A percentile compares a stretch with the other conserved stretches of the same genome.
Evolutionary conservation across 176 grass and related monocot species (phyloP).

Genomic region (Avena eriantha): DNA sequence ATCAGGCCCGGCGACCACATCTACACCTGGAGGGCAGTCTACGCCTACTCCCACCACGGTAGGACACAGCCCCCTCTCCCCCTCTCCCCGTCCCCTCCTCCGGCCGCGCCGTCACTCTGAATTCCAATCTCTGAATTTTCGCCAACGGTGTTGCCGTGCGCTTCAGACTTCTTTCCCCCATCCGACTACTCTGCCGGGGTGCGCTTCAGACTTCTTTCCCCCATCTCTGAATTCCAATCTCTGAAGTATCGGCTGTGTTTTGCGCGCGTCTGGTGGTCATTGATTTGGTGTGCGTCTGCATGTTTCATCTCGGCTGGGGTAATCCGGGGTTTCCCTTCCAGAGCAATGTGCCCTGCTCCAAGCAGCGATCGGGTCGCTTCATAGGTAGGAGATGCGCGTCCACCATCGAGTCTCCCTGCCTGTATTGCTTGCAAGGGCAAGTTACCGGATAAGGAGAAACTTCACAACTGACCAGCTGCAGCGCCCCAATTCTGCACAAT

Average conservation of each 20-base stretch:
- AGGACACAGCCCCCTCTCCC: not conserved
- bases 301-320: not conserved
- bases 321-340: not conserved
- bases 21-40: conserved; percentile 90
- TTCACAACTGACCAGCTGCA: not conserved
- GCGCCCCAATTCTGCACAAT: not conserved
- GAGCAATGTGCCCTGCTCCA: conserved; percentile 20
- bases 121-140: not conserved
- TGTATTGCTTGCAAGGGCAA: not conserved
- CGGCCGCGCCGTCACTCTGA: not conserved
- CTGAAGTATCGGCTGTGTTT: no score
- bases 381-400: not conserved
- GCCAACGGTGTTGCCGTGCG: not conserved
- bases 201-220: no score
- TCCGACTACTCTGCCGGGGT: not conserved
- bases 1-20: conserved; percentile 93
- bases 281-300: not conserved
- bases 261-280: not conserved
- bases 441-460: not conserved
- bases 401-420: not conserved
- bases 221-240: no score
- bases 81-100: not conserved
- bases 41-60: conserved; percentile 98
- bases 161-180: not conserved
- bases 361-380: not conserved